Evolutionary conservation across 768 basidiomycete species (phyloP).

Genomic region (Pholiota conissans): DNA sequence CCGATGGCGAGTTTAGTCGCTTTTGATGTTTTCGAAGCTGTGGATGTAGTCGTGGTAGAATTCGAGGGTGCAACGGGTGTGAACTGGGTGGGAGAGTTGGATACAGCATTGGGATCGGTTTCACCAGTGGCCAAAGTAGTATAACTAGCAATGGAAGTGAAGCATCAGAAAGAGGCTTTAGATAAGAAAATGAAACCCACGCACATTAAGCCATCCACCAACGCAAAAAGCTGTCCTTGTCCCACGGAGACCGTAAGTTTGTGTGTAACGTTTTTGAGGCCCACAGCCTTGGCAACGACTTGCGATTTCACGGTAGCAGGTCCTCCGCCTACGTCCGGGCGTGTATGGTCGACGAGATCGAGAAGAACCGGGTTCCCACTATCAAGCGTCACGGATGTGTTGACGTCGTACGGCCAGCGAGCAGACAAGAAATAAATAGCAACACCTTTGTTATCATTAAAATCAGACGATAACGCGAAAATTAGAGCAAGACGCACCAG

Average conservation of each 20-base stretch:
- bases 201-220: conserved; percentile 5
- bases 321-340: neutral
- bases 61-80: neutral
- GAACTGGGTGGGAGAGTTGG: neutral
- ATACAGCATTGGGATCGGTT: neutral
- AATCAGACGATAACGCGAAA: neutral
- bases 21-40: neutral
- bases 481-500: conserved; percentile 23
- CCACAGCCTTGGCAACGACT: conserved; percentile 3
- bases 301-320: conserved; percentile 3
- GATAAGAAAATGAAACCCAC: neutral
- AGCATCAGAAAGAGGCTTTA: too few species aligned
- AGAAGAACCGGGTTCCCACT: conserved; percentile 10
- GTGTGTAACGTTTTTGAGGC: neutral
- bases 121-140: neutral
- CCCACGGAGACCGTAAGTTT: conserved; percentile 6
- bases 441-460: conserved; percentile 24
- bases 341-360: conserved; percentile 7
- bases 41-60: neutral
- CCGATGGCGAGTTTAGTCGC: neutral
- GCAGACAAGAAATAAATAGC: conserved; percentile 39
- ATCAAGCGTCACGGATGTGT: conserved; percentile 29
- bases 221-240: conserved; percentile 3
- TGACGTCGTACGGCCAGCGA: conserved; percentile 38
- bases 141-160: too few species aligned